Base-by-base conservation (phyloP, 768 basidiomycete genomes). In the Suillus paluster region DNA sequence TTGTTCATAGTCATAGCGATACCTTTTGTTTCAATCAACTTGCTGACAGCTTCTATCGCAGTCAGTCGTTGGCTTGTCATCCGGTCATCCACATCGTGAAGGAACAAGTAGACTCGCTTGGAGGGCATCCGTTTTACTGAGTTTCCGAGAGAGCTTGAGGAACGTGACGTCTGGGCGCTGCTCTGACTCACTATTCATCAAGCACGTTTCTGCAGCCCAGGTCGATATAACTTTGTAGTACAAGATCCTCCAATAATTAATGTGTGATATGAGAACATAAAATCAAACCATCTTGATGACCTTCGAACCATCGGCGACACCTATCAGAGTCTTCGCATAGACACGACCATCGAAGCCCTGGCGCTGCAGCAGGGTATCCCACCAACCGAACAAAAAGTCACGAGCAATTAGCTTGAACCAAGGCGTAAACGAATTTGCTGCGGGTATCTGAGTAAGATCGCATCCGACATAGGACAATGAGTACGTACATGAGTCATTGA, bases 391-490 rank as follows among this genome's bases (percentile, higher is more conserved):
- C 46, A 99, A 83, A 77, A 97, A 97, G 73, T 98, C 95, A 4
- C 95, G 87, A 2, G 95, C 95, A 70, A 99, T 99, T 33, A 99
- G 87, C 75, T 95, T 94, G 87, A 99, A 99, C 97, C 97, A 99
- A 0, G 97, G 97, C 8, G 97, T 99, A 76, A 99, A 99, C 2
- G 84, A 86, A 74, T 93, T 93, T 60, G 77, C 94, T 97, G 68
- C 6, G 9, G 62, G 59, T 25, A 30, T 34, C 46, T 38, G 17
- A 39, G 59, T 30, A 21, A 49, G 36, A 36, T 33, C 7, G 42
- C 36, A 62, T 58, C 23, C 59, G 21, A 36, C 39, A 21, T 19
- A 57, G 21, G n/a, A 48, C 49, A 63, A 63, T 33, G 41, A 42
- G 38, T 36, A 70, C 83, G 70, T 75, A 95, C 95, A 80, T 27